Conservation (phyloP, 2,329 filamentous ascomycete genomes). For the Emergomyces africanus region DNA sequence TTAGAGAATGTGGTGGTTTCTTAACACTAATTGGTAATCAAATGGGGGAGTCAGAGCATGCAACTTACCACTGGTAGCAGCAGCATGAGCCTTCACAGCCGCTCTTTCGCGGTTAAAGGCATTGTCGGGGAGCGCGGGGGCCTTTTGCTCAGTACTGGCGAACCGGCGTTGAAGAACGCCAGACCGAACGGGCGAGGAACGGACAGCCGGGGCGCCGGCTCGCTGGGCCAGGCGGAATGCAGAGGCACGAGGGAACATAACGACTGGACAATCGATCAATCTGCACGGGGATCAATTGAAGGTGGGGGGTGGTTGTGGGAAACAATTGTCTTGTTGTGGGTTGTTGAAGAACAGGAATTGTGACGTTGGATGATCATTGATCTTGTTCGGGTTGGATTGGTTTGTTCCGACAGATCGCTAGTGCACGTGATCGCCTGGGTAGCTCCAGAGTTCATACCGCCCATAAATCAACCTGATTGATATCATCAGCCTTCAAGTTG, state of each 20-base stretch:
- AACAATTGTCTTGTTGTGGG: background rate
- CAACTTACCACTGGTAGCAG: constrained; percentile 63
- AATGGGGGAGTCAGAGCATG: background rate
- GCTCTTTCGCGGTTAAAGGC: constrained; percentile 85
- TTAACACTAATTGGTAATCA: background rate
- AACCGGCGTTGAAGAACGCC: constrained; percentile 58
- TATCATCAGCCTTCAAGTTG: too few species aligned
- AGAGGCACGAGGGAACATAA: constrained; percentile 53
- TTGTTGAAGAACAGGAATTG: background rate
- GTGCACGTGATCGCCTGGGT: background rate
- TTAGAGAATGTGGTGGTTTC: background rate
- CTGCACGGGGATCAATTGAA: background rate
- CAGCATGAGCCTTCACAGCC: constrained; percentile 84
- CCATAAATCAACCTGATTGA: too few species aligned
- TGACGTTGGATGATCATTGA: background rate
- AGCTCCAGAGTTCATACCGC: background rate
- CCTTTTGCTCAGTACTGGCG: constrained; percentile 48
- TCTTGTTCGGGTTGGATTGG: background rate
- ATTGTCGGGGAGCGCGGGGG: constrained; percentile 60
- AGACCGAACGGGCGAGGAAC: constrained; percentile 41
- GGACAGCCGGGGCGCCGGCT: constrained; percentile 44
- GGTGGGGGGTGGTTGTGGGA: background rate
- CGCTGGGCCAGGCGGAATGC: constrained; percentile 52
- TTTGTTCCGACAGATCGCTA: background rate
- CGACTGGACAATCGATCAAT: background rate